Evolutionary conservation across 2,329 filamentous ascomycete genomes (phyloP), one percentile per base, ranked within the genome.

Genomic region (Hypocrella siamensis): DNA sequence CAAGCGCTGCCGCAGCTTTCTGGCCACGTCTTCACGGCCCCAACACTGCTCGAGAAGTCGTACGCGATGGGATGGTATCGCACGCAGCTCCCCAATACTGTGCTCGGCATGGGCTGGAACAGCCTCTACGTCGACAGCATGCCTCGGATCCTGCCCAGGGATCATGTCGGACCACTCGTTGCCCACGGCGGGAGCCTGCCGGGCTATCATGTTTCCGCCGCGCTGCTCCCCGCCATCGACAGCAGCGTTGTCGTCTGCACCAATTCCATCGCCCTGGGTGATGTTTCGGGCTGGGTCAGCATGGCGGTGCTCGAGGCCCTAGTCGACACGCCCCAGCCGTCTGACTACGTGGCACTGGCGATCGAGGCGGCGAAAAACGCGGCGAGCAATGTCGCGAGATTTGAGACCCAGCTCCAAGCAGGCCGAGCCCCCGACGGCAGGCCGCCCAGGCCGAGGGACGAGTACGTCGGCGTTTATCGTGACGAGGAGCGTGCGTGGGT

Each of bases 211-310:
- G 21, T 22, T 12, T 22, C 21, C 21, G 12, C 12, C 21, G 28
- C 19, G 6, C 17, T 30, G 12, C 28, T 30, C 7, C 28, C 28
- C 11, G 5, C 18, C 7, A 22, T 22, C 4, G 11, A 30, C 28
- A 30, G 19, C 19, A 30, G 28, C 28, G 19, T 30, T 12, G 28
- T 30, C 10, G 28, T 30, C 11, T 30, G 28, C 19, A 30, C 28
- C 11, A 30, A 30, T 19, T 30, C 28, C 7, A 14, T 30, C 6
- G 28, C 19, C 14, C 28, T 30, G 17, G 28, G 28, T 14, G 18
- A 30, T 19, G 28, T 24, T 8, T 30, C 28, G 10, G 28, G 28
- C n/a, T 30, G 28, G 28, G 28, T 9, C 18, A 24, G 17, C n/a
- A 6, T 30, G 19, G 19, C 19, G 2, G 28, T 9, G 4, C 17